Evolutionary conservation across 495 filamentous ascomycete genomes (phyloP).

Genomic region (Hypoxylon subgilvum): DNA sequence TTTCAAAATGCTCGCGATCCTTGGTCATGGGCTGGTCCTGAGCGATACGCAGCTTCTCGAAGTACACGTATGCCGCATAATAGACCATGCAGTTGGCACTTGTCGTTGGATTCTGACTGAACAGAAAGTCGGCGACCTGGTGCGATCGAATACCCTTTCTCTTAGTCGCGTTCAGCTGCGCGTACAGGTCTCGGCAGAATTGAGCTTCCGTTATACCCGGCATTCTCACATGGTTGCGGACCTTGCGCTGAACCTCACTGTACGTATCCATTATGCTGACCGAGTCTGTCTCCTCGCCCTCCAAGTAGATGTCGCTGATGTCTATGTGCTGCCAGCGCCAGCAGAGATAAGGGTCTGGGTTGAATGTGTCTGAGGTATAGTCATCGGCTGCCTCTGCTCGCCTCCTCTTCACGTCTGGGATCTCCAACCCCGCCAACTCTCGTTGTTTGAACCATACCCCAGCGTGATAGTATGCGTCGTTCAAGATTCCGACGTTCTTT

Average conservation of each 20-base stretch:
- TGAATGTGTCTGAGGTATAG: no score
- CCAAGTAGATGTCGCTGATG: constrained; percentile 46
- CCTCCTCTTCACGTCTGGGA: constrained; percentile 42
- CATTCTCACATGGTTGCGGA: constrained; percentile 55
- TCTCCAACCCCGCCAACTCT: constrained; percentile 38
- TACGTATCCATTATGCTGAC: constrained; percentile 62
- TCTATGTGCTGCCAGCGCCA: no score
- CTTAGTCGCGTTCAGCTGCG: constrained; percentile 35
- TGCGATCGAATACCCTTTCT: constrained; percentile 43
- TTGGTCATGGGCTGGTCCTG: constrained; percentile 62
- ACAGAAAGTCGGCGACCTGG: constrained; percentile 56
- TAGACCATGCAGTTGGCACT: constrained; percentile 55
- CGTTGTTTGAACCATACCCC: constrained; percentile 48
- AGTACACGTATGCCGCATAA: constrained; percentile 62
- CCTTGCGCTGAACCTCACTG: constrained; percentile 63
- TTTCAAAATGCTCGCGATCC: constrained; percentile 61
- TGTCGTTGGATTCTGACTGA: constrained; percentile 51
- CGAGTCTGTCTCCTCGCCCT: constrained; percentile 49
- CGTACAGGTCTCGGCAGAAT: constrained; percentile 56
- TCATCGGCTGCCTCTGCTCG: constrained; percentile 23
- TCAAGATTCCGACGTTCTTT: no score
- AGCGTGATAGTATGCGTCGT: constrained; percentile 39
- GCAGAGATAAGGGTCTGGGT: no score
- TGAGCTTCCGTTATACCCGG: constrained; percentile 58
- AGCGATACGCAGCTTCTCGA: constrained; percentile 65